Evolutionary conservation across 352 stramenopile genomes (phyloP).

Genomic region (Phytophthora cryptogea): DNA sequence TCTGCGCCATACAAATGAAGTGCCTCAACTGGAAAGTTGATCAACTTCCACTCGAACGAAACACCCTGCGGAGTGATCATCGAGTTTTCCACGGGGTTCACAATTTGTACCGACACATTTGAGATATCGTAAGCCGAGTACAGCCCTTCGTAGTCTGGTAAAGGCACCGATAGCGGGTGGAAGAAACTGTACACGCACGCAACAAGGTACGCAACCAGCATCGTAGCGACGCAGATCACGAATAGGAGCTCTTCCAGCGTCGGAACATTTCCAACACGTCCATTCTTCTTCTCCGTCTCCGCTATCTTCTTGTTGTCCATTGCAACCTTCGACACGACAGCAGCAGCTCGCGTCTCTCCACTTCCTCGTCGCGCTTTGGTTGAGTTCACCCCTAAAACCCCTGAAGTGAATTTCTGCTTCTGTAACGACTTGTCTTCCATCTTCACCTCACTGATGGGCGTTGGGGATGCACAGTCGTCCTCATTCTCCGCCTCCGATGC

Average conservation of each 20-base stretch:
- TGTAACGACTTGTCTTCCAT: background rate
- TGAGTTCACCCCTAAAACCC: background rate
- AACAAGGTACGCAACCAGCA: slow-evolving; percentile 45
- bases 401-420: background rate
- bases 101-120: slow-evolving; percentile 45
- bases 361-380: slow-evolving; percentile 5
- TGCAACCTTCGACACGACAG: background rate
- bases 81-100: slow-evolving; percentile 31
- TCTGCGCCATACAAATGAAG: slow-evolving; percentile 47
- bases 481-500: slow-evolving; percentile 16
- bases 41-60: slow-evolving; percentile 48
- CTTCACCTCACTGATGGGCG: background rate
- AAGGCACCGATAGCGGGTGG: slow-evolving; percentile 38
- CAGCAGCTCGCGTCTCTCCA: background rate
- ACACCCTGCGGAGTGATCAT: slow-evolving; percentile 23
- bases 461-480: slow-evolving; percentile 8
- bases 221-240: slow-evolving; percentile 27
- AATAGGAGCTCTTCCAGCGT: slow-evolving; percentile 28
- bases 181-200: slow-evolving; percentile 51
- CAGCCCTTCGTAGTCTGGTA: slow-evolving; percentile 40
- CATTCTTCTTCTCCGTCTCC: background rate
- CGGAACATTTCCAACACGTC: slow-evolving; percentile 1
- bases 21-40: slow-evolving; percentile 40
- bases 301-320: background rate
- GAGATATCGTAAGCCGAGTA: slow-evolving; percentile 51